A percentile compares a stretch with the other conserved stretches of the same genome.
Conservation (phyloP, 495 filamentous ascomycete species). For the Podospora tetraspora region DNA sequence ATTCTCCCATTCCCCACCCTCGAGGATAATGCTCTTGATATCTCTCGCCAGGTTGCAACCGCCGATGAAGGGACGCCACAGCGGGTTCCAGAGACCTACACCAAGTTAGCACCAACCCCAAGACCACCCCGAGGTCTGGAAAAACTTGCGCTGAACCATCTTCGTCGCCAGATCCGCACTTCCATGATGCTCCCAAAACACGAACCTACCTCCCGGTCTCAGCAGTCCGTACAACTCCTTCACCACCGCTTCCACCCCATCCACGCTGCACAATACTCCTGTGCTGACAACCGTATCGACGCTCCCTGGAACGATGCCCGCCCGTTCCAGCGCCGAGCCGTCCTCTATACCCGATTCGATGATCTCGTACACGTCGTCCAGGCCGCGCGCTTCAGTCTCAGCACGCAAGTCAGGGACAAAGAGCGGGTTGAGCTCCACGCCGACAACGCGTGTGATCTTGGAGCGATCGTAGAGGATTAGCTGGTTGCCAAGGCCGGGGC, state of each 20-base stretch:
- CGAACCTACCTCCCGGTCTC: neutral
- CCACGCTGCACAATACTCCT: neutral
- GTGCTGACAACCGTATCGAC: slow-evolving; percentile 1
- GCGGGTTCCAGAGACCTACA: neutral
- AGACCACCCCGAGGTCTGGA: neutral
- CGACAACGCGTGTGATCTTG: neutral
- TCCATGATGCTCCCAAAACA: slow-evolving; percentile 6
- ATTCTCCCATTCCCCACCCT: neutral
- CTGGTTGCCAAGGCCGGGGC: slow-evolving; percentile 4
- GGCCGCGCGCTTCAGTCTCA: neutral
- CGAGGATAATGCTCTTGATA: neutral
- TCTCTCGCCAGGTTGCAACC: neutral
- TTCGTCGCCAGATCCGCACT: neutral
- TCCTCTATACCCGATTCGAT: slow-evolving; percentile 3
- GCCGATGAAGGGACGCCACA: slow-evolving; percentile 1
- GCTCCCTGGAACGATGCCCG: neutral
- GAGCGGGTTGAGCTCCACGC: slow-evolving; percentile 3
- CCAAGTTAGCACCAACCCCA: neutral
- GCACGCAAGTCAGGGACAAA: neutral
- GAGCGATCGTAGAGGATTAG: neutral
- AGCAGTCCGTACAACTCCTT: neutral
- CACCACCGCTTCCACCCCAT: neutral
- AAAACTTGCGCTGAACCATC: neutral
- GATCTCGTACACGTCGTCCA: slow-evolving; percentile 4
- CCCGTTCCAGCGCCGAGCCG: neutral